Evolutionary conservation across 2,329 filamentous ascomycete species (phyloP).

Genomic region (Phaeophleospora eucalypticola): DNA sequence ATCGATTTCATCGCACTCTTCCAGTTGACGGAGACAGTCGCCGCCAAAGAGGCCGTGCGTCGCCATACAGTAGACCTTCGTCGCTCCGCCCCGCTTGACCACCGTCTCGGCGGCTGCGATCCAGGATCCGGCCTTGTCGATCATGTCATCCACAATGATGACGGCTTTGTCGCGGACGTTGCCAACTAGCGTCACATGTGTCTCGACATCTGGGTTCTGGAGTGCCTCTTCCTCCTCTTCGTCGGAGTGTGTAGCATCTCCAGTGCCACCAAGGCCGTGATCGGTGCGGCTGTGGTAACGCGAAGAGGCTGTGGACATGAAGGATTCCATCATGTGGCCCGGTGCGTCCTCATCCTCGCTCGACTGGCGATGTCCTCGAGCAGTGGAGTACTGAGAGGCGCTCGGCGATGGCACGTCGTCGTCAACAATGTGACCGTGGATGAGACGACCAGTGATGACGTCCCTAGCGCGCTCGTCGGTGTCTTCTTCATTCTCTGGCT

Average conservation of each 20-base stretch:
- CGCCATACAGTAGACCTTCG: slow-evolving; percentile 94
- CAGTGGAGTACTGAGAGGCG: slow-evolving; percentile 59
- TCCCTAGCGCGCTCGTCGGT: slow-evolving; percentile 64
- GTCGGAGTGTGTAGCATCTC: slow-evolving; percentile 74
- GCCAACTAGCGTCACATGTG: slow-evolving; percentile 95
- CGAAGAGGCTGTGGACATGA: slow-evolving; percentile 76
- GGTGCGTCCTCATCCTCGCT: slow-evolving; percentile 55
- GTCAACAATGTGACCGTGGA: slow-evolving; percentile 93
- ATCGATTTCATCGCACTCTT: slow-evolving; percentile 89
- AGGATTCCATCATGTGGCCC: slow-evolving; percentile 79
- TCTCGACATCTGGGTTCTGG: slow-evolving; percentile 74
- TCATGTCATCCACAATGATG: slow-evolving; percentile 97
- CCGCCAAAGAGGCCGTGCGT: slow-evolving; percentile 93
- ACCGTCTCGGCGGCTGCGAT: slow-evolving; percentile 96
- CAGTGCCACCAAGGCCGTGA: slow-evolving; percentile 71
- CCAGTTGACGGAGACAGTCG: slow-evolving; percentile 83
- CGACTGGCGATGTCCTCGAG: slow-evolving; percentile 38
- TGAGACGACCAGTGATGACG: slow-evolving; percentile 83
- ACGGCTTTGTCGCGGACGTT: slow-evolving; percentile 85
- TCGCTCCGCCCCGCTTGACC: slow-evolving; percentile 85
- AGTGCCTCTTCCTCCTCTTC: slow-evolving; percentile 94
- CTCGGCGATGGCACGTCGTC: slow-evolving; percentile 73
- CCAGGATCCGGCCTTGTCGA: slow-evolving; percentile 95
- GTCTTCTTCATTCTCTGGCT: slow-evolving; percentile 32
- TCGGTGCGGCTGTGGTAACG: slow-evolving; percentile 45